A percentile compares a stretch with the other conserved stretches of the same genome.
Evolutionary conservation across 352 stramenopile genomes (phyloP).

Genomic region (Phytophthora sojae): DNA sequence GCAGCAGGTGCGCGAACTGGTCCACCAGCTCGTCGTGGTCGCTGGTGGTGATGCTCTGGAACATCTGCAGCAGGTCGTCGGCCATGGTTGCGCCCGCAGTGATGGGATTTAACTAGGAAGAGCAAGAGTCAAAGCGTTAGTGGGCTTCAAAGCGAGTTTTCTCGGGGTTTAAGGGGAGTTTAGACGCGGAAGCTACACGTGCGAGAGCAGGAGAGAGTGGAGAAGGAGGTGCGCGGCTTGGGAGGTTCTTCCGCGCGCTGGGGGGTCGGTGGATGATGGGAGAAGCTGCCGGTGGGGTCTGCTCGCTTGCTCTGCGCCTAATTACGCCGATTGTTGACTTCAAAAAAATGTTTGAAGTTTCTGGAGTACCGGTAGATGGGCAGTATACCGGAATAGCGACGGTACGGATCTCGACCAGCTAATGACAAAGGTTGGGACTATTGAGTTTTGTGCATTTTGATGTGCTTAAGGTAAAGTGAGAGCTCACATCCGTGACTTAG

Average conservation of each 20-base stretch:
- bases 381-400: background rate
- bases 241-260: background rate
- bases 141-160: background rate
- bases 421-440: no score
- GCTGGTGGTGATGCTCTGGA: slow-evolving; percentile 88
- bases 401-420: no score
- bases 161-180: background rate
- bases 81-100: slow-evolving; percentile 47
- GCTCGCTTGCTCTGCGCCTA: background rate
- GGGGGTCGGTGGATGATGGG: background rate
- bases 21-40: slow-evolving; percentile 88
- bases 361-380: background rate
- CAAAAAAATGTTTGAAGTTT: slow-evolving; percentile 10
- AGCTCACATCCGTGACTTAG: no score
- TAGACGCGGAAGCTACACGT: background rate
- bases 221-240: background rate
- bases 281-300: slow-evolving; percentile 15
- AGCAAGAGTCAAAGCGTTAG: background rate
- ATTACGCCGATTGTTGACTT: slow-evolving; percentile 6
- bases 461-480: no score
- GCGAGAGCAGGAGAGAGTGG: slow-evolving; percentile 14
- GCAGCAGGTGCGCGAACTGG: slow-evolving; percentile 81
- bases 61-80: slow-evolving; percentile 88
- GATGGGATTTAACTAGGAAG: background rate
- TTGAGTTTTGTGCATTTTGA: no score